Base-by-base conservation (phyloP, 2,329 filamentous ascomycete genomes). In the Clathrospora elynae region DNA sequence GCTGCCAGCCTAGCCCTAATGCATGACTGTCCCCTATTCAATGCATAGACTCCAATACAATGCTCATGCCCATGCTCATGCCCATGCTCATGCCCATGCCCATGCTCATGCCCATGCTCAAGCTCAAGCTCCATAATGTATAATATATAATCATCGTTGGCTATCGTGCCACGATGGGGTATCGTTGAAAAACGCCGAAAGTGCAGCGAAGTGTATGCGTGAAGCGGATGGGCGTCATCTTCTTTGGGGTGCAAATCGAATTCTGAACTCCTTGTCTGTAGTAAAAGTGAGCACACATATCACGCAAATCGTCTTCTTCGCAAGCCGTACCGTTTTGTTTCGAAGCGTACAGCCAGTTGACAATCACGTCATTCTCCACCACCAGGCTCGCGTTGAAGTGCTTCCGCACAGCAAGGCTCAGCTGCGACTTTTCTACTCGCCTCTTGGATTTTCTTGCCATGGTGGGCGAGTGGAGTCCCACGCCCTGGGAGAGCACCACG, bases 301-400 rank as follows among this genome's bases (percentile, higher is more conserved):
- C 0, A 24, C 22, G 22, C 5, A 2, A 9, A 9, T 14, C 4
- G n/a, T 2, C 9, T 11, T 22, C 11, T 3, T 12, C 6, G 35
- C n/a, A 4, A 19, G 28, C 22, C 63, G 64, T 73, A 71, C 81
- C 79, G 49, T 83, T 76, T 53, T 78, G 79, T 62, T 79, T 77
- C 19, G 88, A 78, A 63, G 84, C 87, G 75, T 89, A 88, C 49
- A 90, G 76, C 64, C 90, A 83, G 53, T 88, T 86, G 42, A 91
- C 86, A 43, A 93, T 86, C 53, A 90, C 85, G 59, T 93, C 88
- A 64, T 85, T 90, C 73, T 95, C 89, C 53, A 84, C 85, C 26
- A 23, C 17, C 92, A 82, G 11, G 86, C 86, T 53, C 88, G 82
- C 83, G 64, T 93, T 93, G 73, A 93, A 93, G 71, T 93, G 87